Base-by-base conservation (phyloP, 2,329 filamentous ascomycete genomes). In the Xylaria digitata region DNA sequence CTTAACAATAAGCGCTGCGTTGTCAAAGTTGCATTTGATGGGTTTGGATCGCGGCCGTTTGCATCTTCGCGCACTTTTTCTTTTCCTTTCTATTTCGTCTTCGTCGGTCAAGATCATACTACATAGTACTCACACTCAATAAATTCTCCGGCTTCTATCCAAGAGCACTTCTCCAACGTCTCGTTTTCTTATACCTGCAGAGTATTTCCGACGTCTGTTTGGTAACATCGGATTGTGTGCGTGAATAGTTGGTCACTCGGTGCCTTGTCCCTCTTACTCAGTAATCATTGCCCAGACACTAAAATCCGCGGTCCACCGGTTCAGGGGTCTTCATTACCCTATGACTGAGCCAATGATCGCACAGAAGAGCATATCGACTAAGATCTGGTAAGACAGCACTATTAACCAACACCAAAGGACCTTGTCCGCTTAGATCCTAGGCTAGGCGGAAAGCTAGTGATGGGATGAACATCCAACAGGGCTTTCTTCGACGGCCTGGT, bases 1-100 rank as follows among this genome's bases (percentile, higher is more conserved):
- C 30, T 59, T 56, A 40, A 48, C 49, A 63, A 59, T 57, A 63
- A 59, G 34, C 61, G 60, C 65, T 67, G 60, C 32, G 65, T 61
- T 65, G 65, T 67, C 65, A 67, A 52, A 65, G 65, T 67, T 49
- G 61, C 65, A 65, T 56, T 2, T 65, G n/a, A 40, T 53, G 34
- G 53, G 23, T 53, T 59, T 66, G 37, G 58, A 50, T 32, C 46
- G 43, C 59, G 54, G 54, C 42, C 59, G 21, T 48, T 43, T 46
- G 49, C 60, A 55, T 26, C 26, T 3, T 46, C 34, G 45, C n/a
- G 11, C 49, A 21, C 40, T 3, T 54, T 59, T 34, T 23, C 11
- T 65, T 59, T 43, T 13, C 30, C n/a, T 23, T 13, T 9, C n/a
- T 54, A 21, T 49, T 15, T n/a, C 13, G 21, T 55, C 17, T 43